phyloP scores from a whole-genome alignment of 257 asterid species.

The Craterostigma plantagineum region DNA sequence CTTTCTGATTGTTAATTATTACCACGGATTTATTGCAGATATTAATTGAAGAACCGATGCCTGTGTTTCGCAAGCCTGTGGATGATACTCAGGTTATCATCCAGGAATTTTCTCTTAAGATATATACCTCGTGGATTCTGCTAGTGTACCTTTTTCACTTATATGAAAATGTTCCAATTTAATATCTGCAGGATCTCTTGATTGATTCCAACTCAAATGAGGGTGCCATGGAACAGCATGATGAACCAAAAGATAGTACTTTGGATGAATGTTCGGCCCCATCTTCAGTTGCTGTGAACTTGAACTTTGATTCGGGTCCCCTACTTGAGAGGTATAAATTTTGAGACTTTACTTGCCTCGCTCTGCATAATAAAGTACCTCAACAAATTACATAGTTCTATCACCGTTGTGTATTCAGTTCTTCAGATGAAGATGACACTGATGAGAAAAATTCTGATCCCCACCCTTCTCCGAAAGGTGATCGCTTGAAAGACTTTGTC shows the following conservation, averaged over 20 bases:
- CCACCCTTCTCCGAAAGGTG: slow-evolving; percentile 34
- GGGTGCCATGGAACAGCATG: slow-evolving; percentile 16
- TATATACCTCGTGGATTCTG: too few relatives aligned
- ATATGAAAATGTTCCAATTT: neutral
- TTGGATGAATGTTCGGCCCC: slow-evolving; percentile 43
- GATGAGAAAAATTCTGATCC: slow-evolving; percentile 54
- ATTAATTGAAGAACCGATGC: slow-evolving; percentile 23
- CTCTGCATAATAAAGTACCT: too few relatives aligned
- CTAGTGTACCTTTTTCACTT: too few relatives aligned
- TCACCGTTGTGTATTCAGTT: slow-evolving; percentile 22
- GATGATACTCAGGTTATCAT: slow-evolving; percentile 54
- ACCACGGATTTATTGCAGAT: slow-evolving; percentile 22
- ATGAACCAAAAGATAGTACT: slow-evolving; percentile 23
- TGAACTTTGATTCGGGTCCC: slow-evolving; percentile 66
- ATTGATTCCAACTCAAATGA: slow-evolving; percentile 34
- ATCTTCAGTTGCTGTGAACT: slow-evolving; percentile 44
- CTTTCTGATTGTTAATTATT: slow-evolving; percentile 1
- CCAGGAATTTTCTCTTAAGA: too few relatives aligned
- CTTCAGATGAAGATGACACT: slow-evolving; percentile 67
- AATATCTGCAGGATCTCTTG: slow-evolving; percentile 48
- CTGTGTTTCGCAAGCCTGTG: slow-evolving; percentile 46
- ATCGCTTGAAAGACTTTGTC: slow-evolving; percentile 45
- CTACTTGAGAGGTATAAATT: slow-evolving; percentile 3
- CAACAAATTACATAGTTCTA: neutral
- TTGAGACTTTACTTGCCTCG: slow-evolving; percentile 6